These are phyloP conservation scores for Chenopodium berlandieri DNA, from an alignment of 148 eudicot genomes.

Conservation along the genomic window DNA sequence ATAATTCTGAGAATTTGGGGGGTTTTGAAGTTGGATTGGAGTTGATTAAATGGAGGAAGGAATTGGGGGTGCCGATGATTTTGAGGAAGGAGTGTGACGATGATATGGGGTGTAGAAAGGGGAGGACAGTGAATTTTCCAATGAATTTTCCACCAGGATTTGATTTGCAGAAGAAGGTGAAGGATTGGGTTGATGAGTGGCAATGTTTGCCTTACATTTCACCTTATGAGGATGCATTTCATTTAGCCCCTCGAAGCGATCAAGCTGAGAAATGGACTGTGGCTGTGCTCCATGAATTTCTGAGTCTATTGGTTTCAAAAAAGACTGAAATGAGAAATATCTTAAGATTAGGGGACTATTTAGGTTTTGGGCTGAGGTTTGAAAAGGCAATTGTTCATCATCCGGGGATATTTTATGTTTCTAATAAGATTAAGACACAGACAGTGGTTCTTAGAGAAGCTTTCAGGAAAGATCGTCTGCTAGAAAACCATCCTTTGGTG, in stretches of 20 bases:
- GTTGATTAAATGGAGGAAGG: slow-evolving; percentile 56
- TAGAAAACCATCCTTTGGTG: slow-evolving; percentile 63
- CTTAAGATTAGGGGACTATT: slow-evolving; percentile 54
- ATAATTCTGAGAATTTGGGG: slow-evolving; percentile 8
- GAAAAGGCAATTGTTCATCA: slow-evolving; percentile 68
- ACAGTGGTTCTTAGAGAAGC: slow-evolving; percentile 81
- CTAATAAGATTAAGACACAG: slow-evolving; percentile 75
- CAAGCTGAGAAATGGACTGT: slow-evolving; percentile 75
- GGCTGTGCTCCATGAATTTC: slow-evolving; percentile 65
- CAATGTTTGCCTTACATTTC: slow-evolving; percentile 80
- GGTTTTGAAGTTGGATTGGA: slow-evolving; percentile 45
- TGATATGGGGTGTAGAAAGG: slow-evolving; percentile 25
- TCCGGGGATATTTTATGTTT: slow-evolving; percentile 77
- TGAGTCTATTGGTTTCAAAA: slow-evolving; percentile 60
- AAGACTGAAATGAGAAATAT: slow-evolving; percentile 60
- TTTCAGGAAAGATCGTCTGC: slow-evolving; percentile 51
- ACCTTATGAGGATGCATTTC: slow-evolving; percentile 71
- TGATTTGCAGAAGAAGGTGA: slow-evolving; percentile 69
- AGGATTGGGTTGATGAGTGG: slow-evolving; percentile 70
- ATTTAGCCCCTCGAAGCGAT: slow-evolving; percentile 55
- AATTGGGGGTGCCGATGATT: slow-evolving; percentile 48
- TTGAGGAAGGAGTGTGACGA: slow-evolving; percentile 31
- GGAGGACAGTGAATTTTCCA: slow-evolving; percentile 38
- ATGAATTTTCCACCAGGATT: slow-evolving; percentile 63
- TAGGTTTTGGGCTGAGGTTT: slow-evolving; percentile 65